A percentile compares a stretch with the other conserved stretches of the same genome.
Evolutionary conservation across 345 rosid species (phyloP).

Genomic region (Isatis tinctoria): DNA sequence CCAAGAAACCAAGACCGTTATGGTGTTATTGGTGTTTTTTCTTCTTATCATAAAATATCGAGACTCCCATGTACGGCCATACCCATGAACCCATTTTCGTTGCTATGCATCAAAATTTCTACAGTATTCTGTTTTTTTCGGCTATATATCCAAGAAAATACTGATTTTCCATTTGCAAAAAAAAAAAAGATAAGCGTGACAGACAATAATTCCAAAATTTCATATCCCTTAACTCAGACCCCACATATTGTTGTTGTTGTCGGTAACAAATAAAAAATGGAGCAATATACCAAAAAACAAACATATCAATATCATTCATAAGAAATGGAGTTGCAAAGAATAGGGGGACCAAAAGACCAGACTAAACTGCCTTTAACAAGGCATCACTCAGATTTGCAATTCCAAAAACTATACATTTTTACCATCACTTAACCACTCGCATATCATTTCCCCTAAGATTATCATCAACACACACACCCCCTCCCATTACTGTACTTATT

Average conservation of each 20-base stretch:
- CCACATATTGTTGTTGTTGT: not conserved
- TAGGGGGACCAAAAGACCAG: not conserved
- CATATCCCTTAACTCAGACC: not conserved
- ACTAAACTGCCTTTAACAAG: conserved; percentile 9
- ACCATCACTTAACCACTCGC: not conserved
- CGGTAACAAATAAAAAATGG: not conserved
- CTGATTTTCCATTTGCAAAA: not conserved
- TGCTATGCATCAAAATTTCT: not conserved
- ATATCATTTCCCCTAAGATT: not conserved
- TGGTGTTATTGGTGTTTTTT: not conserved
- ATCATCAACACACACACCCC: conserved; percentile 5
- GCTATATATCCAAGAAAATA: not conserved
- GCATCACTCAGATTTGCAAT: conserved; percentile 8
- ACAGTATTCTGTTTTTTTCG: not conserved
- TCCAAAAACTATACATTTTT: conserved; percentile 16
- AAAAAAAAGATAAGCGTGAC: not conserved
- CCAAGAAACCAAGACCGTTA: not conserved
- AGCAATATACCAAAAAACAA: not conserved
- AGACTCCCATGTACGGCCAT: not conserved
- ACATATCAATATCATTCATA: conserved; percentile 23
- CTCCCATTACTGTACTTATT: conserved; percentile 14
- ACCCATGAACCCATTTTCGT: not conserved
- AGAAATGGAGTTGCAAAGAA: conserved; percentile 12
- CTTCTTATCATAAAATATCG: not conserved
- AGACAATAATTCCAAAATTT: not conserved